A percentile compares a stretch with the other conserved stretches of the same genome.
phyloP scores from a whole-genome alignment of 257 asterid species.

The Forsythia suspensa region DNA sequence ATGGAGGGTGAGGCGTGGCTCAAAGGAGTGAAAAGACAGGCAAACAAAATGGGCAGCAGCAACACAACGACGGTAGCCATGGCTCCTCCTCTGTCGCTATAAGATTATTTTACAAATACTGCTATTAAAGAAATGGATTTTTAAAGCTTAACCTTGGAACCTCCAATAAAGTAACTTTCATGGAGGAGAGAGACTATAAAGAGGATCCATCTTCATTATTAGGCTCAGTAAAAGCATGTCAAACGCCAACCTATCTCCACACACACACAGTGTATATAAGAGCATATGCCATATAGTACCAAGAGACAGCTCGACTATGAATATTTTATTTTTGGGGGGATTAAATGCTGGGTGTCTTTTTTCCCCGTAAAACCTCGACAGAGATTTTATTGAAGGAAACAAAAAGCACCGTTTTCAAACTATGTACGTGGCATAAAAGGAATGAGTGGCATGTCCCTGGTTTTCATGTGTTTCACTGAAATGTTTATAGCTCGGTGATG shows the following conservation, averaged over 20 bases:
- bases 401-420: no score
- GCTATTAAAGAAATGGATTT: neutral
- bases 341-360: no score
- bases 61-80: slow-evolving; percentile 68
- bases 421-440: no score
- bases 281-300: no score
- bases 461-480: no score
- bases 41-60: slow-evolving; percentile 59
- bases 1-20: slow-evolving; percentile 19
- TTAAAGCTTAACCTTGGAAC: slow-evolving; percentile 17
- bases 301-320: no score
- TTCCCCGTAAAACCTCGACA: no score
- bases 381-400: no score
- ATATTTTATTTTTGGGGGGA: no score
- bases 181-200: slow-evolving; percentile 22
- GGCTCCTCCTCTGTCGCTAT: slow-evolving; percentile 46
- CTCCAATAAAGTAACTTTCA: slow-evolving; percentile 19
- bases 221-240: slow-evolving; percentile 53
- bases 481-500: no score
- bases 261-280: no score
- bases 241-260: slow-evolving; percentile 42
- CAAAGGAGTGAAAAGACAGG: slow-evolving; percentile 5
- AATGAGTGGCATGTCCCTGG: no score
- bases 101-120: slow-evolving; percentile 18
- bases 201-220: slow-evolving; percentile 54